phyloP scores from a whole-genome alignment of 2,329 filamentous ascomycete genomes.

The Scytalidium sp. region DNA sequence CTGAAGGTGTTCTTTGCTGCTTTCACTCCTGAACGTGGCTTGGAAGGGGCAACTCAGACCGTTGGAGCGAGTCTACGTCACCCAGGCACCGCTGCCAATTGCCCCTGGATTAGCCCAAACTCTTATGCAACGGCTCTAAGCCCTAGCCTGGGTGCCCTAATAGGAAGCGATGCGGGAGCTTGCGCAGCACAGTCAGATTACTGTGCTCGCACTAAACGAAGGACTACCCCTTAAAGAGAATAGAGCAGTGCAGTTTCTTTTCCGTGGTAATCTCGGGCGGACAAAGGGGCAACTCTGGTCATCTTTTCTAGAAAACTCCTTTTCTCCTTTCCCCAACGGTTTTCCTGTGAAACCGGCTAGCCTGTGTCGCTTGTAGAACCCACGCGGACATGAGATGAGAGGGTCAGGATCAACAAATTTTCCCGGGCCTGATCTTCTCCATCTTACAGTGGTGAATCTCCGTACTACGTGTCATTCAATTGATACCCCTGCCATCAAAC shows the following conservation, averaged over 20 bases:
- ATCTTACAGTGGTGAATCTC: too few relatives aligned
- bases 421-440: too few relatives aligned
- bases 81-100: not conserved
- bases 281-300: not conserved
- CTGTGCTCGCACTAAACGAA: too few relatives aligned
- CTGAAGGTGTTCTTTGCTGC: too few relatives aligned
- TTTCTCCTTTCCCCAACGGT: not conserved
- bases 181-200: not conserved
- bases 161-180: not conserved
- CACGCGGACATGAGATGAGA: too few relatives aligned
- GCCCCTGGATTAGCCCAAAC: not conserved
- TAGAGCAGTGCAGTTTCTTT: not conserved
- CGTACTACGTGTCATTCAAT: too few relatives aligned
- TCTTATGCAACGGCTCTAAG: not conserved
- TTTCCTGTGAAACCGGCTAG: too few relatives aligned
- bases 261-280: not conserved
- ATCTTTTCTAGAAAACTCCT: not conserved
- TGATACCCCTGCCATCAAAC: too few relatives aligned
- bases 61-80: not conserved
- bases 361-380: too few relatives aligned
- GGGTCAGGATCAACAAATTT: too few relatives aligned
- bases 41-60: not conserved
- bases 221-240: not conserved
- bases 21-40: too few relatives aligned
- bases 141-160: too few relatives aligned